Conservation (phyloP, 371 early-diverging fungal genomes). For the Circinella umbellata region DNA sequence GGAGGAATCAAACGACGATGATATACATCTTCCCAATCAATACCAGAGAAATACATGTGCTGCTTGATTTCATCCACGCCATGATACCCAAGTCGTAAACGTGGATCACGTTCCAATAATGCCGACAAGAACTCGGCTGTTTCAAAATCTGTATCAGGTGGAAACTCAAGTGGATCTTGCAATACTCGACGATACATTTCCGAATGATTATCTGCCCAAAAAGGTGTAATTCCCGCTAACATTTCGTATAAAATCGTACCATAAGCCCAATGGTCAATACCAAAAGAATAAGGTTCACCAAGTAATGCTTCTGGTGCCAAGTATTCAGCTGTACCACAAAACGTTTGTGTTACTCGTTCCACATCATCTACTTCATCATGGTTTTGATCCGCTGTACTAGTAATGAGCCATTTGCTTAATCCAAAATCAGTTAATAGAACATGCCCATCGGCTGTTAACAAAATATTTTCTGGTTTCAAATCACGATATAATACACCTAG, state of each 20-base stretch:
- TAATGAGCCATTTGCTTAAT: constrained; percentile 70
- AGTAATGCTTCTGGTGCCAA: constrained; percentile 90
- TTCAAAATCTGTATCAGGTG: constrained; percentile 63
- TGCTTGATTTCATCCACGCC: constrained; percentile 64
- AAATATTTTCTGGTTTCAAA: constrained; percentile 90
- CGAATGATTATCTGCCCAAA: constrained; percentile 82
- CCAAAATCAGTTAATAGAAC: constrained; percentile 94
- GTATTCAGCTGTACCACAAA: constrained; percentile 96
- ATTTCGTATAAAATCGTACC: constrained; percentile 94
- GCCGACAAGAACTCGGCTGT: constrained; percentile 67
- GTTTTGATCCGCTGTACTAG: background rate
- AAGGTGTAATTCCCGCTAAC: constrained; percentile 80
- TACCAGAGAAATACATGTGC: constrained; percentile 71
- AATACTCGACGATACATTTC: constrained; percentile 86
- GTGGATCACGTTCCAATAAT: constrained; percentile 75
- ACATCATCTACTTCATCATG: constrained; percentile 36
- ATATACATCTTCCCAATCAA: constrained; percentile 75
- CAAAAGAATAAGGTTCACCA: constrained; percentile 82
- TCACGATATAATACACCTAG: constrained; percentile 91
- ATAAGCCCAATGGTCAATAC: constrained; percentile 98
- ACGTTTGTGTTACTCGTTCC: constrained; percentile 79
- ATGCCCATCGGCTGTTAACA: constrained; percentile 79
- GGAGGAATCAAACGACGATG: constrained; percentile 60
- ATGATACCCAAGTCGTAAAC: constrained; percentile 65
- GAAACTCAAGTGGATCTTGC: constrained; percentile 78